Evolutionary conservation across 768 basidiomycete species (phyloP).

Genomic region (Hericium erinaceus): DNA sequence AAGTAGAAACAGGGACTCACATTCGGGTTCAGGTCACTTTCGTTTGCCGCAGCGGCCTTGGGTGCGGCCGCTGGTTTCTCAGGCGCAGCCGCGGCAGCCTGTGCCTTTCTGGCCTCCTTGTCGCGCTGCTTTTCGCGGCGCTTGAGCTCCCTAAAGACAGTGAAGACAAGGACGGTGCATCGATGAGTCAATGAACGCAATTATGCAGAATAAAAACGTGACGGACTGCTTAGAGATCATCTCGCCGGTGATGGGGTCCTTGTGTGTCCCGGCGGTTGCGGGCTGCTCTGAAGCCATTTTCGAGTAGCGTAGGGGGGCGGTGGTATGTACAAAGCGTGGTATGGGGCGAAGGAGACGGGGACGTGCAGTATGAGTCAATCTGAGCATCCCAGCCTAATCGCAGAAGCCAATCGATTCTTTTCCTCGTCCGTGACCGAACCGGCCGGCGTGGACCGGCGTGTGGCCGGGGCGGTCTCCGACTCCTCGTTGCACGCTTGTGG

Average conservation of each 20-base stretch:
- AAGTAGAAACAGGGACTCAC: constrained; percentile 37
- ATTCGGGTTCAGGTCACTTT: constrained; percentile 86
- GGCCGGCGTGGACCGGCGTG: neutral
- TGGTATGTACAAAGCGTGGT: neutral
- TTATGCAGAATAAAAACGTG: constrained; percentile 6
- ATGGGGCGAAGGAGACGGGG: neutral
- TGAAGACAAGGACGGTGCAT: constrained; percentile 18
- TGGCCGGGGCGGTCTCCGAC: neutral
- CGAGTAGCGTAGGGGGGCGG: neutral
- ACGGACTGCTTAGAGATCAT: constrained; percentile 93
- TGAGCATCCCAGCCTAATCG: constrained; percentile 19
- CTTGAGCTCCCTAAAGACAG: constrained; percentile 76
- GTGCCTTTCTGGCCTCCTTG: constrained; percentile 65
- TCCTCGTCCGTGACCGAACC: constrained; percentile 1
- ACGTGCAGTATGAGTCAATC: constrained; percentile 14
- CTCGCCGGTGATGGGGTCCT: constrained; percentile 89
- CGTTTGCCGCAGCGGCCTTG: constrained; percentile 34
- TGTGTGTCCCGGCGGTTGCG: constrained; percentile 29
- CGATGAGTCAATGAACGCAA: constrained; percentile 20
- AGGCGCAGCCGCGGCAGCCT: constrained; percentile 52
- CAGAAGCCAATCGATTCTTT: neutral
- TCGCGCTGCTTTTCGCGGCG: constrained; percentile 79
- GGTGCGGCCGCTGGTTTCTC: constrained; percentile 28
- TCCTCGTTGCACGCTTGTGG: neutral
- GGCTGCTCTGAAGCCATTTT: constrained; percentile 29